Percentiles rank a stretch among this genome's conserved stretches.
Conservation (phyloP, 2,329 filamentous ascomycete species). For the Colletotrichum brevisporum region DNA sequence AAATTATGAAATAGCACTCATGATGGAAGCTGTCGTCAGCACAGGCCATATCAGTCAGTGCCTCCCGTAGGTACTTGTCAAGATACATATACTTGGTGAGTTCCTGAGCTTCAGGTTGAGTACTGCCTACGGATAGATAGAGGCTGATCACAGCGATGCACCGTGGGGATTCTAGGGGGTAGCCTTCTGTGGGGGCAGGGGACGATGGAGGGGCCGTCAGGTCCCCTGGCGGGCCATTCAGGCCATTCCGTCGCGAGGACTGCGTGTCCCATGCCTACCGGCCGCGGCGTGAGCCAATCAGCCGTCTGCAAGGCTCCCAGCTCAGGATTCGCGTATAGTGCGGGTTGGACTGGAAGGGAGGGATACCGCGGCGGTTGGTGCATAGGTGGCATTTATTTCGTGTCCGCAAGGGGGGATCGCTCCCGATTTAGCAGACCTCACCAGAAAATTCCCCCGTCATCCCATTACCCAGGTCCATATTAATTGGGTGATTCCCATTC, state of each 20-base stretch:
- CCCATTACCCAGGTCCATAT: constrained; percentile 34
- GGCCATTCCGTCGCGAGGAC: constrained; percentile 33
- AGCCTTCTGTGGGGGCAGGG: constrained; percentile 34
- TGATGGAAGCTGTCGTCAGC: too few relatives aligned
- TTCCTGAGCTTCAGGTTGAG: too few relatives aligned
- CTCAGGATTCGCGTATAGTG: constrained; percentile 37
- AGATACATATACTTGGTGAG: too few relatives aligned
- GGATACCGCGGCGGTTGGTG: constrained; percentile 39
- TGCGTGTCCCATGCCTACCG: constrained; percentile 28
- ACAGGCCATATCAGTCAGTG: too few relatives aligned
- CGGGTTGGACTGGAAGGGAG: constrained; percentile 34
- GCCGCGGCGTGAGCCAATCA: constrained; percentile 19
- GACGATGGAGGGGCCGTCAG: constrained; percentile 18
- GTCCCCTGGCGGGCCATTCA: constrained; percentile 20
- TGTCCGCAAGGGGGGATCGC: constrained; percentile 34
- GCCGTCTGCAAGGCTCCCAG: not conserved
- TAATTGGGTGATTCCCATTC: constrained; percentile 39
- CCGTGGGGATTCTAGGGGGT: constrained; percentile 35
- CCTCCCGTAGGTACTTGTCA: too few relatives aligned
- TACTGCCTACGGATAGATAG: not conserved
- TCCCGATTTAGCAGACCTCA: constrained; percentile 37
- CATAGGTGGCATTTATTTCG: constrained; percentile 42
- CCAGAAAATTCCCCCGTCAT: constrained; percentile 38
- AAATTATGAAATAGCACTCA: too few relatives aligned
- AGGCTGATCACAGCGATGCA: constrained; percentile 29